Conservation (phyloP, 305 asterid species). For the Plantago rigida region DNA sequence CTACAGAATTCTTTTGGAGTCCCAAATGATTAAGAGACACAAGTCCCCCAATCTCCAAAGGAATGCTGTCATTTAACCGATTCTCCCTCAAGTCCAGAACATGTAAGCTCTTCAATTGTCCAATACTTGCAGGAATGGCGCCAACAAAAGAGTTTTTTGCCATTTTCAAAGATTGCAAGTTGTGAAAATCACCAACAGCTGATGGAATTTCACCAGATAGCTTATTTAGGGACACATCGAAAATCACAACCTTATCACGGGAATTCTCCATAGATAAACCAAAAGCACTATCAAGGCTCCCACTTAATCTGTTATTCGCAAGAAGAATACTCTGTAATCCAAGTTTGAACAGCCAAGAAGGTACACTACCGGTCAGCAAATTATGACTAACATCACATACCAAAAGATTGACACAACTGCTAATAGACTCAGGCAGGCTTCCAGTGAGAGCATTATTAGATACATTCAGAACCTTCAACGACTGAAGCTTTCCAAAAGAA, state of each 20-base stretch:
- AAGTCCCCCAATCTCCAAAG: constrained; percentile 61
- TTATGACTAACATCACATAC: constrained; percentile 58
- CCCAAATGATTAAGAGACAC: constrained; percentile 48
- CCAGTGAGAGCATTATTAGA: constrained; percentile 54
- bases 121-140: constrained; percentile 45
- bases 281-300: constrained; percentile 46
- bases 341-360: constrained; percentile 54
- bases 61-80: constrained; percentile 64
- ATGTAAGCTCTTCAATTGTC: constrained; percentile 38
- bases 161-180: constrained; percentile 50
- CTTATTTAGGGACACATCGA: constrained; percentile 60
- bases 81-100: constrained; percentile 66
- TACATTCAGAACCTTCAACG: constrained; percentile 49
- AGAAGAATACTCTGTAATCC: constrained; percentile 47
- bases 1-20: constrained; percentile 47
- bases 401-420: constrained; percentile 43
- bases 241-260: constrained; percentile 40
- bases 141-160: constrained; percentile 48
- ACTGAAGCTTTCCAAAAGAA: constrained; percentile 54
- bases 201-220: constrained; percentile 53
- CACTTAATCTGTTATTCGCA: constrained; percentile 55
- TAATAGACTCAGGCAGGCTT: constrained; percentile 52
- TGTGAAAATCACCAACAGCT: constrained; percentile 43
- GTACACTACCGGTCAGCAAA: constrained; percentile 43
- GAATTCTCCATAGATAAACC: constrained; percentile 44